These are phyloP conservation scores for Cercospora brassicicola DNA, from an alignment of 2,329 filamentous ascomycete species.

Conservation along the genomic window DNA sequence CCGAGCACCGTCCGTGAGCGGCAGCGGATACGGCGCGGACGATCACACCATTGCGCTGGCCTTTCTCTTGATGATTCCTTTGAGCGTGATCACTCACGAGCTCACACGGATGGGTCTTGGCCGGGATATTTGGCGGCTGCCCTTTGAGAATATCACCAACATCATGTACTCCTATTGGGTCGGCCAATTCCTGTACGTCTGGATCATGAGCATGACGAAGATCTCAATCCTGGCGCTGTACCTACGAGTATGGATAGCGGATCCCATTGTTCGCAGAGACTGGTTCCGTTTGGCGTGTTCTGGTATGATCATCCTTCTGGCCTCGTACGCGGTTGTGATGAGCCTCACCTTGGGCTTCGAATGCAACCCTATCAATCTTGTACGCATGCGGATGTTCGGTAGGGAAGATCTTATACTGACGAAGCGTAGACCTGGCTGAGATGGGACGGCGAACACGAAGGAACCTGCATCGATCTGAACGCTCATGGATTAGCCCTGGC, in stretches of 20 bases:
- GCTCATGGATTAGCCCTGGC: slow-evolving; percentile 14
- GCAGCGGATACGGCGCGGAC: slow-evolving; percentile 13
- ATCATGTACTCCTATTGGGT: slow-evolving; percentile 18
- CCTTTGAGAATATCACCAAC: slow-evolving; percentile 10
- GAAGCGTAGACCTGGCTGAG: slow-evolving; percentile 9
- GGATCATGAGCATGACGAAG: slow-evolving; percentile 16
- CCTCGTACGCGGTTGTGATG: slow-evolving; percentile 7
- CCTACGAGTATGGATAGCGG: slow-evolving; percentile 11
- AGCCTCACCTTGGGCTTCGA: slow-evolving; percentile 16
- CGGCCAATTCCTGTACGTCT: slow-evolving; percentile 15
- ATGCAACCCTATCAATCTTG: slow-evolving; percentile 18
- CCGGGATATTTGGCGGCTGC: slow-evolving; percentile 14
- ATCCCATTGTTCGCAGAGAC: neutral
- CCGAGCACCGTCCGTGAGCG: slow-evolving; percentile 1
- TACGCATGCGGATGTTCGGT: neutral
- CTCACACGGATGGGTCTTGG: slow-evolving; percentile 6
- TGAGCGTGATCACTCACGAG: slow-evolving; percentile 4
- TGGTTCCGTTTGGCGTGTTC: slow-evolving; percentile 12
- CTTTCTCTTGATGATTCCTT: slow-evolving; percentile 5
- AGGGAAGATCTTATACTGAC: neutral
- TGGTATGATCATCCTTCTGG: slow-evolving; percentile 3
- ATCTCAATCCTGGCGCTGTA: slow-evolving; percentile 15
- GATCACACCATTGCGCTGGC: slow-evolving; percentile 13
- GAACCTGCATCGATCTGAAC: slow-evolving; percentile 10
- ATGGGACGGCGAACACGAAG: slow-evolving; percentile 14